Base-by-base conservation (phyloP, 2,329 filamentous ascomycete genomes). In the Rachicladosporium sp. region DNA sequence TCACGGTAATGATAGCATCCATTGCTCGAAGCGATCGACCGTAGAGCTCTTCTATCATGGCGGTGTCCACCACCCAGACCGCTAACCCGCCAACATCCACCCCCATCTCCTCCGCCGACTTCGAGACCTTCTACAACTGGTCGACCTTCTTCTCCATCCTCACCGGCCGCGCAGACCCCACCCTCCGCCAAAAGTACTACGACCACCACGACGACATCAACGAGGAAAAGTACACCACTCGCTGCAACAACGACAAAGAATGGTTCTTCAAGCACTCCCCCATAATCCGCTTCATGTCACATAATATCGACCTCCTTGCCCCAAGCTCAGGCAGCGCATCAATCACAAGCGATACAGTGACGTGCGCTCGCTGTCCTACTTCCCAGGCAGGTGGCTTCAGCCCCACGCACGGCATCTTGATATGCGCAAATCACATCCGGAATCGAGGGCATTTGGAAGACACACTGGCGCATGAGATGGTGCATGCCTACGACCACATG, bases 391-490 rank as follows among this genome's bases (percentile, higher is more conserved):
- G 89, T 19, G 91, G 91, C 1, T 96, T 96, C 59, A 80, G 81
- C 58, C 79, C 87, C 1, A 72, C 82, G 37, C 82, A 87, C 58
- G 91, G 91, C 30, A 95, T 98, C 46, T 59, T 93, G 55, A 70
- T 98, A 13, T 98, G 91, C 63, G 86, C 91, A 37, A 98, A 98
- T 63, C 80, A 91, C 63, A 76, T 96, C 57, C 70, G 80, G 43
- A 78, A 86, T 56, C 69, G 78, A 42, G 78, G 79, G 27, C 86
- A 94, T 58, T 62, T 94, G 50, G 91, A 98, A 66, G 91, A 98
- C 60, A 94, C 88, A 8, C 68, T 98, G 55, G 80, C 88, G 21
- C 91, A 98, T 62, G 91, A 98, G 67, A 93, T 98, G 86, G 82
- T 98, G 38, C 91, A 98, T 61, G 88, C 88, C 1, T 96, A 87